Evolutionary conservation across 805 yeast genomes (phyloP).

Genomic region (Monosporozyma unispora): DNA sequence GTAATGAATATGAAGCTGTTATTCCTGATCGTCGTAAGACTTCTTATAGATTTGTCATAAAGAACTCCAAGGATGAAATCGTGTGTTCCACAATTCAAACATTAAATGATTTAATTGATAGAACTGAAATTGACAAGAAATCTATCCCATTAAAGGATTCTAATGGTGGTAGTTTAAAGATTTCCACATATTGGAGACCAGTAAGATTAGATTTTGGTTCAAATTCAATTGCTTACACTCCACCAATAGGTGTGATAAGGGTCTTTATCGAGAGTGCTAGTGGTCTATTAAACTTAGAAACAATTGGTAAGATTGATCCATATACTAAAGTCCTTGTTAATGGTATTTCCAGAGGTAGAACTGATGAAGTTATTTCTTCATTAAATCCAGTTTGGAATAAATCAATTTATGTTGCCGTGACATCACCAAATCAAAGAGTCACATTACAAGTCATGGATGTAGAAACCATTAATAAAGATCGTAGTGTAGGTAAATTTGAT

Average conservation of each 20-base stretch:
- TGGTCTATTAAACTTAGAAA: constrained; percentile 75
- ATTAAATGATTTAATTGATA: constrained; percentile 60
- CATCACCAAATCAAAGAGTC: constrained; percentile 73
- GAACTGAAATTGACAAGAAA: constrained; percentile 64
- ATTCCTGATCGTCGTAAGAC: constrained; percentile 63
- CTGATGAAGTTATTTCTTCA: constrained; percentile 55
- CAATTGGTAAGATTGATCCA: constrained; percentile 87
- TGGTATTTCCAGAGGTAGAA: constrained; percentile 68
- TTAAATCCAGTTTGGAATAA: constrained; percentile 82
- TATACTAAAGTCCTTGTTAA: constrained; percentile 73
- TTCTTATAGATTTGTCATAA: constrained; percentile 57
- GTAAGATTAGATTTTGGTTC: constrained; percentile 60
- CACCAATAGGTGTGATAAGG: constrained; percentile 89
- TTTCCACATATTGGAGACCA: constrained; percentile 78
- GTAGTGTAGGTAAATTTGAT: constrained; percentile 78
- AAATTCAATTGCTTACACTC: constrained; percentile 75
- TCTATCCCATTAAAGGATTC: constrained; percentile 69
- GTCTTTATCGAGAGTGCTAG: constrained; percentile 61
- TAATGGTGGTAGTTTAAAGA: constrained; percentile 56
- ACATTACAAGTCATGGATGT: constrained; percentile 90
- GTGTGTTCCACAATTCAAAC: constrained; percentile 53
- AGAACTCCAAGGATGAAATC: constrained; percentile 48
- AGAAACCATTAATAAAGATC: constrained; percentile 67
- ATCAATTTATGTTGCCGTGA: constrained; percentile 68
- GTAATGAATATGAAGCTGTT: constrained; percentile 53